These are phyloP conservation scores for Violaceomyces palustris DNA, from an alignment of 1,284 basidiomycete species.

Conservation along the genomic window DNA sequence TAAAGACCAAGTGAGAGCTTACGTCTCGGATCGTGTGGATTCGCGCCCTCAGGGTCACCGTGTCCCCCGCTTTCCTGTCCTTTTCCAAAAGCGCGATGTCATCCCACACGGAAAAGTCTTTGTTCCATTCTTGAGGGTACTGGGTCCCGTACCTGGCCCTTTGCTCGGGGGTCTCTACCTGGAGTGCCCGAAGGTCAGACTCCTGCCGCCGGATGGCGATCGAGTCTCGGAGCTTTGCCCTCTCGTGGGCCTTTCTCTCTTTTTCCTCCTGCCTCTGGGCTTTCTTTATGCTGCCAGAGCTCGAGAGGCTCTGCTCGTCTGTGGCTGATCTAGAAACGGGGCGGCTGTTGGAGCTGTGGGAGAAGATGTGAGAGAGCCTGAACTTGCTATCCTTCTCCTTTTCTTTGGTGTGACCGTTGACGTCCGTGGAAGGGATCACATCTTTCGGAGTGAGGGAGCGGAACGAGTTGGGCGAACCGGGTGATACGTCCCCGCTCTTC, in stretches of 20 bases:
- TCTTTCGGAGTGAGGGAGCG: too few relatives aligned
- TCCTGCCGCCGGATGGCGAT: slow-evolving; percentile 22
- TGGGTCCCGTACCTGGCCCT: slow-evolving; percentile 32
- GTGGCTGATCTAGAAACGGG: slow-evolving; percentile 10
- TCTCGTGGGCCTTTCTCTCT: slow-evolving; percentile 26
- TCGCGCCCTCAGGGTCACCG: slow-evolving; percentile 32
- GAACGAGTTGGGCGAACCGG: too few relatives aligned
- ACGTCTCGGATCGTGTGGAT: slow-evolving; percentile 44
- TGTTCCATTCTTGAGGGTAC: slow-evolving; percentile 20
- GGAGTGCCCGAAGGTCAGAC: slow-evolving; percentile 28
- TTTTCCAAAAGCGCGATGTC: slow-evolving; percentile 16
- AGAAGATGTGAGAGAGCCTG: slow-evolving; percentile 30
- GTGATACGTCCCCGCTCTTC: too few relatives aligned
- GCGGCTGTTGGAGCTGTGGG: slow-evolving; percentile 3
- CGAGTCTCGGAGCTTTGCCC: slow-evolving; percentile 10
- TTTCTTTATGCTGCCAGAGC: slow-evolving; percentile 21
- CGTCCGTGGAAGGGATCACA: too few relatives aligned
- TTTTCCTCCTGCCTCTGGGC: slow-evolving; percentile 26
- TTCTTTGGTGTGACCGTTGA: too few relatives aligned
- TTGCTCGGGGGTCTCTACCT: slow-evolving; percentile 38
- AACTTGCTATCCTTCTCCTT: slow-evolving; percentile 24
- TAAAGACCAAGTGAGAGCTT: slow-evolving; percentile 40
- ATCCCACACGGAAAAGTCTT: slow-evolving; percentile 15
- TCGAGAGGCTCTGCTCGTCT: slow-evolving; percentile 25
- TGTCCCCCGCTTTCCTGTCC: slow-evolving; percentile 20